Conservation (phyloP, 352 stramenopile genomes). For the Globisporangium barbulae region DNA sequence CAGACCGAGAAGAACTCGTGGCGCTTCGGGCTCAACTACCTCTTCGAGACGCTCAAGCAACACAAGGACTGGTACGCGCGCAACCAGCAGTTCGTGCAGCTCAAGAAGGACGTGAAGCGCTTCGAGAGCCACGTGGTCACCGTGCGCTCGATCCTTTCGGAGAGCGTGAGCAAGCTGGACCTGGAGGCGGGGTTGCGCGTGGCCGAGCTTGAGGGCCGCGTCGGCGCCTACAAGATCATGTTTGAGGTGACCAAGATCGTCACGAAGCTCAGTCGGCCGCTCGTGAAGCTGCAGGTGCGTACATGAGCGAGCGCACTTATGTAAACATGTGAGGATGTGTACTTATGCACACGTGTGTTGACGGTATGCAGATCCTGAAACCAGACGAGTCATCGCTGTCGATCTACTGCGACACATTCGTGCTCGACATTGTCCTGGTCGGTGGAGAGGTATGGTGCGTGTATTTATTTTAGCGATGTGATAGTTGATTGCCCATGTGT, state of each 20-base stretch:
- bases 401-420: conserved; percentile 88
- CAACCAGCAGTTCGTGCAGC: conserved; percentile 88
- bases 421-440: conserved; percentile 78
- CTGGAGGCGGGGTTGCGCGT: conserved; percentile 79
- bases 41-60: conserved; percentile 88
- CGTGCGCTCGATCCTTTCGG: conserved; percentile 65
- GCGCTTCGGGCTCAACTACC: conserved; percentile 86
- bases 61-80: conserved; percentile 88
- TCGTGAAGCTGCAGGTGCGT: conserved; percentile 67
- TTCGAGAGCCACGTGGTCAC: conserved; percentile 74
- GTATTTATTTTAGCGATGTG: background rate
- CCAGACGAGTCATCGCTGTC: conserved; percentile 82
- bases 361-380: conserved; percentile 61
- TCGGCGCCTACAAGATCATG: conserved; percentile 87
- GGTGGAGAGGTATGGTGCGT: conserved; percentile 46
- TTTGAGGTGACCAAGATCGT: conserved; percentile 89
- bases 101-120: conserved; percentile 79
- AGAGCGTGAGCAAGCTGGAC: conserved; percentile 82
- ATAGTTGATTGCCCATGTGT: background rate
- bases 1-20: conserved; percentile 86
- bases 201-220: conserved; percentile 78
- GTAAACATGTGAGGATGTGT: background rate
- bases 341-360: background rate
- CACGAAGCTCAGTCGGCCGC: conserved; percentile 75
- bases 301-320: background rate